phyloP scores from a whole-genome alignment of 805 yeast genomes.

The Cephaloascus albidus region DNA sequence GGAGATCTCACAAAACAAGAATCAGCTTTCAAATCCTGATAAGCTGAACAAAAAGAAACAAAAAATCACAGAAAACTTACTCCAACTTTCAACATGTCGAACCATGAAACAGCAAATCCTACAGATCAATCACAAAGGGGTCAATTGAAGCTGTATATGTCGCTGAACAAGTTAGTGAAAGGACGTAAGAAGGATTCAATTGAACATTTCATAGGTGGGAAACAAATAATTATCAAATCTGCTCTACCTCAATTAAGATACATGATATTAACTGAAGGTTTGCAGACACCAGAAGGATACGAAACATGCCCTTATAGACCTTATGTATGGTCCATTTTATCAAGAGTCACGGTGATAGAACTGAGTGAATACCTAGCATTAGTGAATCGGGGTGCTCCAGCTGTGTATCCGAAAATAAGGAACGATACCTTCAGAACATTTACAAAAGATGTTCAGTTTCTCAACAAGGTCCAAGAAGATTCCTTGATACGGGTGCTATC shows the following conservation, averaged over 20 bases:
- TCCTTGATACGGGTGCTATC: conserved; percentile 60
- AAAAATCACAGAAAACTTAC: too few relatives aligned
- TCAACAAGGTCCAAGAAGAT: conserved; percentile 57
- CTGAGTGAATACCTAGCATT: conserved; percentile 46
- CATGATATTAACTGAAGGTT: conserved; percentile 28
- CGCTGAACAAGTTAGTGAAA: neutral
- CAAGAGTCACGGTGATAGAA: conserved; percentile 51
- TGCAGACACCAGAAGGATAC: conserved; percentile 29
- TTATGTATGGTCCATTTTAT: conserved; percentile 74
- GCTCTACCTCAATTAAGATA: conserved; percentile 6
- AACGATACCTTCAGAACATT: conserved; percentile 84
- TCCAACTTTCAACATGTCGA: too few relatives aligned
- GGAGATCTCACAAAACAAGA: too few relatives aligned
- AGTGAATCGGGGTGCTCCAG: conserved; percentile 48
- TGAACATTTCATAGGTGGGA: conserved; percentile 13
- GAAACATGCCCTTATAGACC: conserved; percentile 59
- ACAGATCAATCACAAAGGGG: neutral
- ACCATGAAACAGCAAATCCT: too few relatives aligned
- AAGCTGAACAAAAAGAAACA: too few relatives aligned
- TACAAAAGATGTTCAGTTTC: conserved; percentile 62
- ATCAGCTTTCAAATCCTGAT: too few relatives aligned
- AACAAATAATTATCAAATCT: conserved; percentile 8
- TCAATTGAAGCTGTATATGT: neutral
- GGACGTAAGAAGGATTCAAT: conserved; percentile 11
- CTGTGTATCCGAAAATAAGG: conserved; percentile 57